Evolutionary conservation across 371 early-diverging fungal genomes (phyloP), one percentile per base, ranked within the genome.

Genomic region (Rhizomucor pusillus): DNA sequence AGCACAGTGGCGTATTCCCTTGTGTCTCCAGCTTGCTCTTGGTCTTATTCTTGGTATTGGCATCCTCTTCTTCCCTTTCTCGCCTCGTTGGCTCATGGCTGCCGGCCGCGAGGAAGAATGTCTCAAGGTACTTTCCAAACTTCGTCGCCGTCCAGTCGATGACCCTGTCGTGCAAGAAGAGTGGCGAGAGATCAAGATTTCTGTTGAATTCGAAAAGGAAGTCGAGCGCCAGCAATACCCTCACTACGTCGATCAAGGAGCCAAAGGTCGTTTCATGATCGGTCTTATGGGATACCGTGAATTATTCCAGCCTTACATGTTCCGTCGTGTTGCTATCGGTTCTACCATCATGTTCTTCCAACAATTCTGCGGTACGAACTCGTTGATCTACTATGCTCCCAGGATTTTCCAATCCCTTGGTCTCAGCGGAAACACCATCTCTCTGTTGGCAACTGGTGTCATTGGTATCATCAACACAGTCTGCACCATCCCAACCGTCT

Each of bases 71-170:
- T 85, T 93, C 77, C 96, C 95, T 10, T 83, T 65, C 66, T 92
- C 94, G 6, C 95, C 95, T 37, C 91, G 97, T 69, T 96, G 93
- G 93, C 72, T 96, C 51, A 80, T 87, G 62, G 63, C 67, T 49
- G 56, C 80, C 51, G 79, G 67, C 44, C 80, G 86, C 16, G 70
- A 81, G 34, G 85, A 84, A 16, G 91, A 94, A 56, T 90, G 88
- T 7, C 71, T 83, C 11, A 43, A 56, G 18, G 86, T 85, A 11
- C 67, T 96, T 5, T 84, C 90, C 44, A 80, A 84, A 44, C 77
- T 96, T 59, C 85, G 91, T 24, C 73, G 82, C 40, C 75, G 76
- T 20, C 68, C 83, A 48, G 60, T 59, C 37, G 69, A 77, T 47
- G 68, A 71, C 53, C 69, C 86, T 7, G 66, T 60, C 11, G 85